Conservation (phyloP, 257 asterid genomes). For the Echites panduratus region DNA sequence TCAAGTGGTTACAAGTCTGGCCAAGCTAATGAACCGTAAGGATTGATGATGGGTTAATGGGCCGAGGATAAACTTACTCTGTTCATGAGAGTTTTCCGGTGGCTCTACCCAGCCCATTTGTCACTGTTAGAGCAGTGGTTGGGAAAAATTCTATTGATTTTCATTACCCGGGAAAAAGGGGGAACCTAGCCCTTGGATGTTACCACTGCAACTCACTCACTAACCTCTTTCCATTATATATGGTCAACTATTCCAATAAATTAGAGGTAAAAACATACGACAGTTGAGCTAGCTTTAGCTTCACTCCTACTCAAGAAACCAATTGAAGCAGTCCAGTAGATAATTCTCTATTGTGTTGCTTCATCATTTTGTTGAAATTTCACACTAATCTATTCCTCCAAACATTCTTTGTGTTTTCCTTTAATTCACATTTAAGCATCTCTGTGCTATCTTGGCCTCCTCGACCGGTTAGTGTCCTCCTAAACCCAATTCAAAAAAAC, state of each 20-base stretch:
- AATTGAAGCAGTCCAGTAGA: constrained; percentile 25
- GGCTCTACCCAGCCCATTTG: too few species aligned
- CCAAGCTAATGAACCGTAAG: too few species aligned
- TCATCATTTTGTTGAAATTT: constrained; percentile 29
- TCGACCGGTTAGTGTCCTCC: not conserved
- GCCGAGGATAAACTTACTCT: too few species aligned
- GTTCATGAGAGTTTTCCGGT: too few species aligned
- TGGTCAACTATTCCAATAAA: constrained; percentile 1
- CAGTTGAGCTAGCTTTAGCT: constrained; percentile 43
- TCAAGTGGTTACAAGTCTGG: too few species aligned
- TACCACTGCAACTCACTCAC: constrained; percentile 13
- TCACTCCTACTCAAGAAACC: constrained; percentile 61
- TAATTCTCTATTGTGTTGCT: constrained; percentile 15
- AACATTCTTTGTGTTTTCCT: constrained; percentile 5
- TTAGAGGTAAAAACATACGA: constrained; percentile 1
- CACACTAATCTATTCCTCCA: constrained; percentile 10
- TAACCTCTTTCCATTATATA: constrained; percentile 10
- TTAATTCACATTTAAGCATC: constrained; percentile 7
- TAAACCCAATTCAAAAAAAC: constrained; percentile 1
- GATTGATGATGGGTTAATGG: too few species aligned
- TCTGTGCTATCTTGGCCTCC: not conserved
- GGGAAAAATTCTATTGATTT: not conserved
- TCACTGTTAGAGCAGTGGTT: not conserved
- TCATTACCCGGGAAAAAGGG: too few species aligned
- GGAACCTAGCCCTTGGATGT: constrained; percentile 1